Base-by-base conservation (phyloP, 305 asterid genomes). In the Ajuga reptans region DNA sequence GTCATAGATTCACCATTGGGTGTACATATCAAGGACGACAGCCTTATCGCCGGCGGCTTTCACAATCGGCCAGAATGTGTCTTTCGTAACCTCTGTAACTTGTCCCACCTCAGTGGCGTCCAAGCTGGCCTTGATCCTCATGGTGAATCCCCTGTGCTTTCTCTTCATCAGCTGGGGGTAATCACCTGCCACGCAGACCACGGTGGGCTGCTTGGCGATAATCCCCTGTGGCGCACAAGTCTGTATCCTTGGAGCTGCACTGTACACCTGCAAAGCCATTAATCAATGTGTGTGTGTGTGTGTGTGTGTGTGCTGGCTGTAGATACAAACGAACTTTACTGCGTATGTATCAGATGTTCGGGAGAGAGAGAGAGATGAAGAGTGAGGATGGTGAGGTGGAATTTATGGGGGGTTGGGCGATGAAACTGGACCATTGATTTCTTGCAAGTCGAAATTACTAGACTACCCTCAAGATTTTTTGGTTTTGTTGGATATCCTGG, bases 21-120 rank as follows among this genome's bases (percentile, higher is more conserved):
- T 92, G 84, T 85, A 92, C 97, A 92, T 92, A 72, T 92, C 98
- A 64, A 92, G 67, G 18, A 92, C 97, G 16, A 92, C 97, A 45
- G 87, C 17, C 85, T 90, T 90, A 29, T 84, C 89, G 0, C 92
- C 94, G 24, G 98, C 97, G 61, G 96, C 91, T 43, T 87, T 77
- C 21, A 92, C 94, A 37, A 87, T 90, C 6, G 97, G 97, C 98
- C 98, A 92, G 39, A 92, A 90, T 1, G 97, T 87, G 56, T 88
- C 93, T 65, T 80, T 74, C 16, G 63, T 64, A 7, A 92, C 98
- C 71, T 87, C 98, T 9, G 98, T 90, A 43, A 92, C 98, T 67
- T 75, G 77, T 4, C 98, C 97, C 51, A 84, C 84, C 36, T 73
- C 78, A 0, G 80, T 72, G 7, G 86, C 83, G 34, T 90, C 91